Percentiles rank a stretch among this genome's conserved stretches.
Evolutionary conservation across 768 basidiomycete genomes (phyloP).

Genomic region (Amanita brunnescens): DNA sequence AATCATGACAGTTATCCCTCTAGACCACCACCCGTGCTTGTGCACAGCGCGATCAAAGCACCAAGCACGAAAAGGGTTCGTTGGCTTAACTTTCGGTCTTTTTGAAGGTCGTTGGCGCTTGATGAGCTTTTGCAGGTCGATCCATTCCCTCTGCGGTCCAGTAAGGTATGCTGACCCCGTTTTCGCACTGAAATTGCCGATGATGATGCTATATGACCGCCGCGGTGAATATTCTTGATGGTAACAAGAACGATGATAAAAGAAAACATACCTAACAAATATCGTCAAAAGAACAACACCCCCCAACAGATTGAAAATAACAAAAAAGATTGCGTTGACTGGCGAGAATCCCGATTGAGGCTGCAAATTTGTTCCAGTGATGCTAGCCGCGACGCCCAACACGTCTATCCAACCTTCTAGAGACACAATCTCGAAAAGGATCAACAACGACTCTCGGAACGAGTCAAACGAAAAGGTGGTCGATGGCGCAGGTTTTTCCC

Average conservation of each 20-base stretch:
- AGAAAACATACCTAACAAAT: slow-evolving; percentile 66
- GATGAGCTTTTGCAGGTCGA: slow-evolving; percentile 84
- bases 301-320: slow-evolving; percentile 87
- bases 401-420: slow-evolving; percentile 97
- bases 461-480: slow-evolving; percentile 86
- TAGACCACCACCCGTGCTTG: slow-evolving; percentile 92
- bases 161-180: slow-evolving; percentile 86
- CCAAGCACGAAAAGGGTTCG: slow-evolving; percentile 56
- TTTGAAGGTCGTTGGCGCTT: slow-evolving; percentile 81
- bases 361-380: slow-evolving; percentile 62
- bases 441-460: slow-evolving; percentile 76
- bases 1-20: slow-evolving; percentile 71
- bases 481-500: slow-evolving; percentile 78
- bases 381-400: slow-evolving; percentile 70
- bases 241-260: neutral
- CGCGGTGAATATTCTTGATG: slow-evolving; percentile 6
- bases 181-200: slow-evolving; percentile 82
- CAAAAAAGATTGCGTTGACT: slow-evolving; percentile 83
- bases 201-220: slow-evolving; percentile 67
- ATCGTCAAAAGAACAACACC: slow-evolving; percentile 84
- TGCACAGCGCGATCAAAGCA: slow-evolving; percentile 86
- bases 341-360: slow-evolving; percentile 66
- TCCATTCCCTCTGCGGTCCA: slow-evolving; percentile 86
- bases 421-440: slow-evolving; percentile 94
- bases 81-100: slow-evolving; percentile 58